Percentiles rank a stretch among this genome's conserved stretches.
Evolutionary conservation across 2,329 filamentous ascomycete genomes (phyloP).

Genomic region (Clonostachys sp.): DNA sequence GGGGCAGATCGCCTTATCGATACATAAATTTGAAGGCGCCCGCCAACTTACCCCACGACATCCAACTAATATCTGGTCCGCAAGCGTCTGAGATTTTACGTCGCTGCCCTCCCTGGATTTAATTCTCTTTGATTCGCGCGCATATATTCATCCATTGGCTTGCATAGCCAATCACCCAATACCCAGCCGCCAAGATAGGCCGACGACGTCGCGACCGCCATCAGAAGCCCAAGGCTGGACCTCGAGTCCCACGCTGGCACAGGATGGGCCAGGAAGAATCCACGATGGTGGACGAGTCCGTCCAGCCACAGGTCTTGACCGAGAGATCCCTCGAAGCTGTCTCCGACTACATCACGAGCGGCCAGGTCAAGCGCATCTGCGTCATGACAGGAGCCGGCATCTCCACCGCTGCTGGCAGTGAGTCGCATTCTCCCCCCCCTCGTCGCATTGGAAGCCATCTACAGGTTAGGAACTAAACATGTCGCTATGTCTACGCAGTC

Average conservation of each 20-base stretch:
- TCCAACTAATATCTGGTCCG: no score
- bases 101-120: no score
- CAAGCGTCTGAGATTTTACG: no score
- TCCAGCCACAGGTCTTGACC: slow-evolving; percentile 59
- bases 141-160: no score
- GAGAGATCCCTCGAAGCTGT: slow-evolving; percentile 68
- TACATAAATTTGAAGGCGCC: no score
- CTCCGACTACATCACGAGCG: slow-evolving; percentile 74
- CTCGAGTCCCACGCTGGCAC: slow-evolving; percentile 23
- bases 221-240: slow-evolving; percentile 24
- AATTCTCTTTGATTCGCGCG: no score
- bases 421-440: slow-evolving; percentile 9
- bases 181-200: slow-evolving; percentile 28
- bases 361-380: slow-evolving; percentile 65
- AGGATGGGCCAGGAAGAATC: slow-evolving; percentile 89
- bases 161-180: no score
- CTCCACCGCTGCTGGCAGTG: slow-evolving; percentile 66
- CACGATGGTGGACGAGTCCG: slow-evolving; percentile 52
- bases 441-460: neutral
- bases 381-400: slow-evolving; percentile 92
- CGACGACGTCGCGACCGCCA: slow-evolving; percentile 28
- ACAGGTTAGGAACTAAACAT: neutral
- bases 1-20: no score
- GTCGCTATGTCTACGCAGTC: slow-evolving; percentile 46
- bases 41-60: no score